Evolutionary conservation across 1,139 yeast species (phyloP).

Genomic region (Pichia sp.): DNA sequence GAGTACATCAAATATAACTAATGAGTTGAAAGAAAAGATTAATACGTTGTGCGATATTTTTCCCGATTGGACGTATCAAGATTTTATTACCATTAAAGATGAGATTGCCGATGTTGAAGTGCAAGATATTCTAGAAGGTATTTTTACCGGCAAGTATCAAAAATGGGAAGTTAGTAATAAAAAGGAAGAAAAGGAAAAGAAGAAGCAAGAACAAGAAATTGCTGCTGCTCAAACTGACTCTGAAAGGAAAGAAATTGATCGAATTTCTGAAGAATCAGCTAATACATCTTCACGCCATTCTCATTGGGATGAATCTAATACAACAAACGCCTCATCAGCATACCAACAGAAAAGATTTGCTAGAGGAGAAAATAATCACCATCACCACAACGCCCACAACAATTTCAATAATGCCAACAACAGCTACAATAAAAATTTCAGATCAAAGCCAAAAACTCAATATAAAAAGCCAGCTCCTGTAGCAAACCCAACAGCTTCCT

Average conservation of each 20-base stretch:
- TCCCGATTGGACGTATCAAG: constrained; percentile 92
- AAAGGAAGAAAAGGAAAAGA: constrained; percentile 34
- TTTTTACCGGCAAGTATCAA: constrained; percentile 69
- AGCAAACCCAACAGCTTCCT: constrained; percentile 1
- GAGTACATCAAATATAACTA: constrained; percentile 7
- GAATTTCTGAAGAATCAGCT: not conserved
- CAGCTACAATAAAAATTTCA: constrained; percentile 6
- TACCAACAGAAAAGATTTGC: not conserved
- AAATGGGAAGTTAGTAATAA: constrained; percentile 53
- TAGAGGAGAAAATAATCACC: not conserved
- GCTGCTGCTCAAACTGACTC: not conserved
- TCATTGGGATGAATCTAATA: constrained; percentile 9
- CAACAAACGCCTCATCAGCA: not conserved
- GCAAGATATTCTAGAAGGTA: constrained; percentile 76
- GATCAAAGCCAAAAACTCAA: not conserved
- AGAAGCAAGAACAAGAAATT: constrained; percentile 3
- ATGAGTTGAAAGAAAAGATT: constrained; percentile 40
- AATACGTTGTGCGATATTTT: constrained; percentile 72
- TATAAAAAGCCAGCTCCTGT: not conserved
- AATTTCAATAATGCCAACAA: constrained; percentile 1
- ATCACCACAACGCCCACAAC: not conserved
- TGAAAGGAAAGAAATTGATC: not conserved
- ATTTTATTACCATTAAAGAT: constrained; percentile 62
- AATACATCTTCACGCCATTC: constrained; percentile 4
- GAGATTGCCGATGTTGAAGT: constrained; percentile 63